Base-by-base conservation (phyloP, 2,329 filamentous ascomycete genomes). In the Claviceps purpurea region DNA sequence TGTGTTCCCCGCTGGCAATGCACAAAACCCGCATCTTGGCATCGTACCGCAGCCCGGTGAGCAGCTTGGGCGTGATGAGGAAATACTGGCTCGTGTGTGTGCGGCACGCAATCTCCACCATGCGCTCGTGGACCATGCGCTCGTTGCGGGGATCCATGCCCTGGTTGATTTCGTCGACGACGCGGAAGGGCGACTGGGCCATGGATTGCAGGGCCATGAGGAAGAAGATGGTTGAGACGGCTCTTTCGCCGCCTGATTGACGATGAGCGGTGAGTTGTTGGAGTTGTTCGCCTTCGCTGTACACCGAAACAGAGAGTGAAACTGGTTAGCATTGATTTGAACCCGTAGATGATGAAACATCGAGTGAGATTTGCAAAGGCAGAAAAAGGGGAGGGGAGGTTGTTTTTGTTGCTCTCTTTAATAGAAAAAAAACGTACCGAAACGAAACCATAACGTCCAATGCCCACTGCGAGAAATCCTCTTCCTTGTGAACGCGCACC, bases 61-160 rank as follows among this genome's bases (percentile, higher is more conserved):
- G 80, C 55, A 98, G 75, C 71, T 98, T 98, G 4, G 93, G 93
- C 44, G 93, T 98, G 71, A 98, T 95, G 57, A 98, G 81, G 73
- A 98, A 98, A 71, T 98, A 98, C 70, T 86, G 82, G 58, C 75
- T 78, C n/a, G 81, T 82, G 65, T 85, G 81, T 67, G 89, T 84
- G 58, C 81, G 79, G 67, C 93, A 97, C 44, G 93, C 93, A 64
- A 98, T 96, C 63, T 96, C 89, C 8, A 98, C 93, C 86, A 98
- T 94, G 57, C 93, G 87, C 65, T 91, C 89, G 70, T 98, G 93
- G 16, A 98, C 90, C 81, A 96, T 94, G 60, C 93, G 87, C 70
- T 98, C 93, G 69, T 98, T 98, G 61, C 93, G 84, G 44, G 91
- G 93, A 67, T 98, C 93, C 93, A 98, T 98, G 58, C 93, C 93